These are phyloP conservation scores for Amphicarpaea edgeworthii DNA, from an alignment of 306 rosid genomes.

Conservation along the genomic window DNA sequence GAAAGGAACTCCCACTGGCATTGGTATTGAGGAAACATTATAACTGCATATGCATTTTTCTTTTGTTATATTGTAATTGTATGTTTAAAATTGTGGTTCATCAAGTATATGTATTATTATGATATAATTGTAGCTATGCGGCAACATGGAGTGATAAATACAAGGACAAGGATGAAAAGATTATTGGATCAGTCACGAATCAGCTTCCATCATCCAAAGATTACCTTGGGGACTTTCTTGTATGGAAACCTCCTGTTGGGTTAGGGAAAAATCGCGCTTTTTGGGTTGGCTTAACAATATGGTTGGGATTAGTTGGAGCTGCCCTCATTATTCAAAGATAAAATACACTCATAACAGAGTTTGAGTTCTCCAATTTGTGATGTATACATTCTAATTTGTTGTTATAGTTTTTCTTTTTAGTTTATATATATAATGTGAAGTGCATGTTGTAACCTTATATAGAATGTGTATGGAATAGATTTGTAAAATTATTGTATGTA, in stretches of 20 bases:
- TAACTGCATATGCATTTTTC: neutral
- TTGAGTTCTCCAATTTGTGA: constrained; percentile 48
- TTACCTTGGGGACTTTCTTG: constrained; percentile 81
- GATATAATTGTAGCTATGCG: constrained; percentile 70
- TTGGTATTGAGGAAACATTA: neutral
- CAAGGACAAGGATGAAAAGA: constrained; percentile 69
- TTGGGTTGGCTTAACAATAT: constrained; percentile 84
- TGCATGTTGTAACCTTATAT: constrained; percentile 41
- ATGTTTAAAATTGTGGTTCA: neutral
- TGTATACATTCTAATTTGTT: constrained; percentile 35
- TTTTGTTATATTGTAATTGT: neutral
- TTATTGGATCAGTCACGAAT: constrained; percentile 63
- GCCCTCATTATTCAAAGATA: constrained; percentile 78
- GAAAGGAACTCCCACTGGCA: constrained; percentile 14
- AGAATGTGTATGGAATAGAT: constrained; percentile 24
- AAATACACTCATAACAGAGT: constrained; percentile 37
- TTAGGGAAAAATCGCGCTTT: constrained; percentile 71
- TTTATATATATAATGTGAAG: constrained; percentile 33
- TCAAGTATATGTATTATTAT: constrained; percentile 16
- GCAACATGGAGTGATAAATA: constrained; percentile 89
- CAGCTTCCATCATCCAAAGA: constrained; percentile 81
- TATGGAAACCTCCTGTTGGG: constrained; percentile 88
- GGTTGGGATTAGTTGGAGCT: constrained; percentile 95
- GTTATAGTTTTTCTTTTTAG: constrained; percentile 18
- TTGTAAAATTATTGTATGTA: constrained; percentile 43